These are phyloP conservation scores for Darksidea phi DNA, from an alignment of 495 filamentous ascomycete genomes.

Conservation along the genomic window DNA sequence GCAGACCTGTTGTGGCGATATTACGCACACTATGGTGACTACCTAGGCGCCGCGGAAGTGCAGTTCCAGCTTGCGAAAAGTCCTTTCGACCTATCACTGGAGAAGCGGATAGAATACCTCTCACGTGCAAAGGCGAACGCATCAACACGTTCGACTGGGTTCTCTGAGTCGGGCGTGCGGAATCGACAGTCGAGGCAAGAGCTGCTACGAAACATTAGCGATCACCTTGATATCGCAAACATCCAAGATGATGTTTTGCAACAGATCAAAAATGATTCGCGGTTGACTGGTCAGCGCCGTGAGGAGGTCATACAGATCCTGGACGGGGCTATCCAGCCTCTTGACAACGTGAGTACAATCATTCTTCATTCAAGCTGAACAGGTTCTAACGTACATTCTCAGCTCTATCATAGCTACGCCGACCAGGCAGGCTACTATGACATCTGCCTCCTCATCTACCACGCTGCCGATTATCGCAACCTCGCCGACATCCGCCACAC, in stretches of 20 bases:
- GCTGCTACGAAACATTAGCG: constrained; percentile 75
- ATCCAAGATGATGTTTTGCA: constrained; percentile 92
- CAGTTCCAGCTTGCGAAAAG: constrained; percentile 81
- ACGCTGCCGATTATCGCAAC: constrained; percentile 83
- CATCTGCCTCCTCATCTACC: constrained; percentile 86
- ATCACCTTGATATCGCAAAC: constrained; percentile 86
- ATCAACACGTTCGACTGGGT: constrained; percentile 67
- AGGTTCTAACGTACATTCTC: constrained; percentile 9
- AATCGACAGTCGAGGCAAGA: constrained; percentile 69
- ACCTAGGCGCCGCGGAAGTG: constrained; percentile 80
- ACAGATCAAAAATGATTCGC: constrained; percentile 67
- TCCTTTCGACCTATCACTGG: constrained; percentile 69
- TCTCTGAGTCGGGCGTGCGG: constrained; percentile 45
- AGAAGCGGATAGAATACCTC: constrained; percentile 82
- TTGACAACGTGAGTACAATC: constrained; percentile 74
- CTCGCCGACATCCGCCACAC: constrained; percentile 73
- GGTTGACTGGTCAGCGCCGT: constrained; percentile 61
- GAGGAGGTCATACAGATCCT: constrained; percentile 61
- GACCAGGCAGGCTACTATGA: constrained; percentile 89
- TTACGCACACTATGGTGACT: constrained; percentile 73
- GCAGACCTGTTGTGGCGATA: constrained; percentile 93
- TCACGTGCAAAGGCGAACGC: constrained; percentile 85
- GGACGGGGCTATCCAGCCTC: constrained; percentile 68
- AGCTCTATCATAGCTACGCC: constrained; percentile 89
- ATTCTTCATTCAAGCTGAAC: no score